Base-by-base conservation (phyloP, 805 yeast genomes). In the Saturnispora mendoncae region DNA sequence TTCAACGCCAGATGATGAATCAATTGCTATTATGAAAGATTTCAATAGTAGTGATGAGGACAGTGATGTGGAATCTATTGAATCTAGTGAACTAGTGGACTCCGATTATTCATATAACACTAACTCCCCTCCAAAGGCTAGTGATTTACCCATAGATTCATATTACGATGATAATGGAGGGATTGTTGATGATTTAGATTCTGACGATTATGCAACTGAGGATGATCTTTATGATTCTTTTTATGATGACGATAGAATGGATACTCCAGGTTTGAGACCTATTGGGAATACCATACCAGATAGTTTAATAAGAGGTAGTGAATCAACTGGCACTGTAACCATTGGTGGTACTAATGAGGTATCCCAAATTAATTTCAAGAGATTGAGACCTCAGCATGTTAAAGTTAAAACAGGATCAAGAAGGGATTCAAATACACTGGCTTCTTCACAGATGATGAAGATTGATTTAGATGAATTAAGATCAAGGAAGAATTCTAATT, bases 201-300 rank as follows among this genome's bases (percentile, higher is more conserved):
- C 58, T 0, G 64, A 56, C 33, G 56, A 56, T 34, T 55, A 48
- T 26, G 37, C 55, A 4, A 47, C 51, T 18, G 56, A 49, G 12
- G 56, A 48, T 6, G 51, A 50, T 34, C 23, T 45, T 7, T 42
- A 39, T 14, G 46, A 31, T 6, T 27, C 41, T 17, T 44, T 47
- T 5, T 39, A 41, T 14, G 33, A 32, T 18, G 43, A 32, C 12
- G 30, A 33, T 27, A 6, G 15, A 12, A 23, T 37, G 34, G 20
- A 7, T 6, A 6, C 6, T 14, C 33, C 19, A 14, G n/a, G 5
- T 23, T 19, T 10, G 28, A 14, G 7, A 17, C 19, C 10, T 6
- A 23, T 24, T n/a, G n/a, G n/a, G n/a, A 28, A 36, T 9, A 36
- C 19, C 15, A 12, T 27, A 1, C 19, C 32, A 12, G 18, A 17